Conservation (phyloP, 1,139 yeast genomes). For the Zygosaccharomyces sapae region DNA sequence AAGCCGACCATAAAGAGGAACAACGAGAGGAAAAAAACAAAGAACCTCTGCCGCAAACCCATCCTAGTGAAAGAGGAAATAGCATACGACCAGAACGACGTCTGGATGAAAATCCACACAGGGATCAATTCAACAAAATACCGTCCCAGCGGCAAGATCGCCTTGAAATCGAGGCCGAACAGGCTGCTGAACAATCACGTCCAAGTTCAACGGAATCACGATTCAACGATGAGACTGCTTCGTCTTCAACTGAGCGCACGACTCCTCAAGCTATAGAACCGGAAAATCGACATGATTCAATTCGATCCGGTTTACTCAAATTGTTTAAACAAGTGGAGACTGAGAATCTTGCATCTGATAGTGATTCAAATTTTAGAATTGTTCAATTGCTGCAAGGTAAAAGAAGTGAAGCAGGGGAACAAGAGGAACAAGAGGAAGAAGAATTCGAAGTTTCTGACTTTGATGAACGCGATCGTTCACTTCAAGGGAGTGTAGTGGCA, state of each 20-base stretch:
- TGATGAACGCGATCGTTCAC: not conserved
- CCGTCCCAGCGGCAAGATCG: not conserved
- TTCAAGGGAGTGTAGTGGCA: constrained; percentile 4
- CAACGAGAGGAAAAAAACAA: not conserved
- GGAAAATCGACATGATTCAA: not conserved
- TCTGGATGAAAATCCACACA: not conserved
- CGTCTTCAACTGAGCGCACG: not conserved
- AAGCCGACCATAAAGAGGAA: not conserved
- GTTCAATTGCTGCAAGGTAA: not conserved
- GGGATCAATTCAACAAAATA: not conserved
- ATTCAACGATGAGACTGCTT: not conserved
- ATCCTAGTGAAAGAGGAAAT: not conserved
- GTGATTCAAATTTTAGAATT: not conserved
- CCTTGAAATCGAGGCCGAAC: not conserved
- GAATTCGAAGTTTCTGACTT: not conserved
- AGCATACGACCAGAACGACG: not conserved
- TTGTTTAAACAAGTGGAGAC: not conserved
- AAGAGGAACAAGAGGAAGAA: not conserved
- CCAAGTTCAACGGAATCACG: not conserved
- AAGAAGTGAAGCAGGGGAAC: not conserved
- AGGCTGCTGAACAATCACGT: not conserved
- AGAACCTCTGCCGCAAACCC: not conserved
- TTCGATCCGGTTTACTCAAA: not conserved
- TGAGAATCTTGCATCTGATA: not conserved
- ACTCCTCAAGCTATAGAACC: not conserved